Evolutionary conservation across 441 rosid species (phyloP), one percentile per base, ranked within the genome.

Genomic region (Pelargonium fulgidum): DNA sequence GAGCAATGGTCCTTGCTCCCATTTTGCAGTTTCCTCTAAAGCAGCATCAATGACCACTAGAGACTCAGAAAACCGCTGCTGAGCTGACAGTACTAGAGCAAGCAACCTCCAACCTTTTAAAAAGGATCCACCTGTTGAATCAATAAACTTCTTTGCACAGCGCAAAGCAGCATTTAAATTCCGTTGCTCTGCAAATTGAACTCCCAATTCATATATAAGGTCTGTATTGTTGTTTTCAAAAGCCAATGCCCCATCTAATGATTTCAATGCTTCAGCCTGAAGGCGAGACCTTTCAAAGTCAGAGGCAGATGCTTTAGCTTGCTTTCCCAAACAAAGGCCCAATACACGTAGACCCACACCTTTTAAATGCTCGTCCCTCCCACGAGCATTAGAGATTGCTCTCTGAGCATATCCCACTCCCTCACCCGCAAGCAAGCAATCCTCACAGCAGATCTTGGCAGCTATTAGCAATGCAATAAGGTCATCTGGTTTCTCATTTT

Each of bases 61-160:
- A 74, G 98, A 91, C 85, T 89, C 96, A 2, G 96, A 72, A 71
- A 85, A 91, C 75, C 90, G 81, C 65, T 89, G 94, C 68, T 91
- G 97, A 76, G 97, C 96, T 0, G 97, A 88, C 76, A 93, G 77
- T 74, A 91, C 84, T 69, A 89, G 83, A 26, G 89, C 86, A 11
- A 93, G 90, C 48, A 93, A 82, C 72, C 93, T 87, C 98, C 98
- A 93, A 20, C 98, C 98, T 73, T 89, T 91, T 68, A 87, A 77
- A 64, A 84, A 52, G 0, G 96, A 88, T 10, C 98, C 98, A 62
- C 93, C 98, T 1, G 96, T 92, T 41, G 84, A 82, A 81, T 89
- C 92, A 16, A 92, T 81, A 72, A 79, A 88, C 73, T 79, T 78
- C 73, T 90, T 88, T 10, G 92, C 89, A 71, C 81, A 89, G 14